A percentile compares a stretch with the other conserved stretches of the same genome.
These are phyloP conservation scores for Russula emetica DNA, from an alignment of 768 basidiomycete species.

Conservation along the genomic window DNA sequence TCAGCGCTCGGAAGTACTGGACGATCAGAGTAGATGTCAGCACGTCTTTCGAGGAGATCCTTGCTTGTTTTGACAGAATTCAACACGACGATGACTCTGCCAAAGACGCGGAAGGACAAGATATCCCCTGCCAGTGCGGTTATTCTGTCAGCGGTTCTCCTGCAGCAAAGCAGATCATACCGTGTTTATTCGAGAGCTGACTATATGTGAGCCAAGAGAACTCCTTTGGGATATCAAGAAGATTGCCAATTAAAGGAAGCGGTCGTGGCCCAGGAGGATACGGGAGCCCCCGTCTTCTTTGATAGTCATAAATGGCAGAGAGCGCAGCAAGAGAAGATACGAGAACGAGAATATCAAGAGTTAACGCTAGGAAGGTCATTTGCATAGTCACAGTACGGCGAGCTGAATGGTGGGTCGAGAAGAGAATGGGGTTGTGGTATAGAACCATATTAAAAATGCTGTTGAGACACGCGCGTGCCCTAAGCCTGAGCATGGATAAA, in stretches of 20 bases:
- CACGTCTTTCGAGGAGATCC: conserved; percentile 51
- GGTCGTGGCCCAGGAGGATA: conserved; percentile 20
- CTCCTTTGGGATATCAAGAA: conserved; percentile 15
- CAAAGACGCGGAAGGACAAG: conserved; percentile 36
- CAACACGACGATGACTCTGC: conserved; percentile 47
- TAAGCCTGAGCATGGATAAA: too few relatives aligned
- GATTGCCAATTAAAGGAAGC: conserved; percentile 13
- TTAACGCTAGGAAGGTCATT: neutral
- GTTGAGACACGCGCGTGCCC: too few relatives aligned
- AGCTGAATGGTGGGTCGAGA: neutral
- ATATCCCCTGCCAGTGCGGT: neutral
- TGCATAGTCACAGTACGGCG: neutral
- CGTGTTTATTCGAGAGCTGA: neutral
- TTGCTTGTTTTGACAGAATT: conserved; percentile 43
- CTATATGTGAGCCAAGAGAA: conserved; percentile 12
- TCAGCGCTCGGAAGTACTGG: neutral
- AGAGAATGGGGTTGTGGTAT: neutral
- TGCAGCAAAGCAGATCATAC: neutral
- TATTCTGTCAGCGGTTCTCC: neutral
- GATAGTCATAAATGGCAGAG: conserved; percentile 1
- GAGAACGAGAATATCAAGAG: conserved; percentile 3
- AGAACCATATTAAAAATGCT: neutral
- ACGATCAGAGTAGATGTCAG: conserved; percentile 34
- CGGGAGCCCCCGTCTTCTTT: neutral
- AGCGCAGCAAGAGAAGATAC: neutral